A percentile compares a stretch with the other conserved stretches of the same genome.
phyloP scores from a whole-genome alignment of 23 red algal species.

The Gracilaria caudata region DNA sequence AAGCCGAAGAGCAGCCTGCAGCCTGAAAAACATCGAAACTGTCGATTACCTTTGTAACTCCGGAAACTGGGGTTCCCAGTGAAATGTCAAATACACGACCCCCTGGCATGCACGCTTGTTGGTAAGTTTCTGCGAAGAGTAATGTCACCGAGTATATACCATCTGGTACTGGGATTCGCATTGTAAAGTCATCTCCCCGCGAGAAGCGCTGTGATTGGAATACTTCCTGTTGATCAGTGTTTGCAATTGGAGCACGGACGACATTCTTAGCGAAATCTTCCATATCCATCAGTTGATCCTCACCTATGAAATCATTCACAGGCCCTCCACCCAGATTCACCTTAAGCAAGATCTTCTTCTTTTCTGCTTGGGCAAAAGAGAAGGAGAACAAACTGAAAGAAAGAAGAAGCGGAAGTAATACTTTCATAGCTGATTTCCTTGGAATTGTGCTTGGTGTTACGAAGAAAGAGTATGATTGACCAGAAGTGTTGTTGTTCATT shows the following conservation, averaged over 20 bases:
- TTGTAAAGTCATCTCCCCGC: slow-evolving; percentile 56
- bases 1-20: slow-evolving; percentile 62
- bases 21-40: slow-evolving; percentile 69
- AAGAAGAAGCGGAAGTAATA: slow-evolving; percentile 1
- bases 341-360: slow-evolving; percentile 73
- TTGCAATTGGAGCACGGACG: slow-evolving; percentile 49
- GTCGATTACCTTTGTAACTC: slow-evolving; percentile 42
- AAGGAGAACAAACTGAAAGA: not conserved
- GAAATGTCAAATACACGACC: slow-evolving; percentile 78
- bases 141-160: slow-evolving; percentile 78
- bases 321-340: slow-evolving; percentile 74
- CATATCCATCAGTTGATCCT: slow-evolving; percentile 73
- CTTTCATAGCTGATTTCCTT: not conserved
- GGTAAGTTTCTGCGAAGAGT: slow-evolving; percentile 75
- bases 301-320: slow-evolving; percentile 69
- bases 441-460: no score
- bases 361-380: not conserved
- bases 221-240: slow-evolving; percentile 71
- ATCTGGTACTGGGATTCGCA: slow-evolving; percentile 73
- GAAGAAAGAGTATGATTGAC: no score
- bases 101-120: slow-evolving; percentile 59
- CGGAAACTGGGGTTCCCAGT: slow-evolving; percentile 71
- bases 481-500: no score
- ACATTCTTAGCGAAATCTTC: slow-evolving; percentile 57
- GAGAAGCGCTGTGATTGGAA: slow-evolving; percentile 78